phyloP scores from a whole-genome alignment of 1,284 basidiomycete genomes.

The Leccinum laetum region DNA sequence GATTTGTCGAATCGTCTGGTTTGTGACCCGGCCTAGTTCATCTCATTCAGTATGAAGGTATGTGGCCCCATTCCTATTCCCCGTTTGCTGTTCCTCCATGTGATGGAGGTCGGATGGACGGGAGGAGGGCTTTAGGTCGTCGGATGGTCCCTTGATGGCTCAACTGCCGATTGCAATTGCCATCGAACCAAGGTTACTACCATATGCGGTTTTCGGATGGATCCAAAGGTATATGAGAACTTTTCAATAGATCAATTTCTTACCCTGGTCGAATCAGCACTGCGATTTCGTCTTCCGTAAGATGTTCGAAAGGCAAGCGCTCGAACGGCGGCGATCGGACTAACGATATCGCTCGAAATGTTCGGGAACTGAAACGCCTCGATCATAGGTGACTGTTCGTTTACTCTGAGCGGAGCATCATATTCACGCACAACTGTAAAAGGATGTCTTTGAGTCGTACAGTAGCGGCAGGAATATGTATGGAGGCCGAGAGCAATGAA shows the following conservation, averaged over 20 bases:
- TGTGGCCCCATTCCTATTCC: conserved; percentile 10
- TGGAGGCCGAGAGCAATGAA: conserved; percentile 72
- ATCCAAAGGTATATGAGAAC: conserved; percentile 53
- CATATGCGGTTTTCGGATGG: conserved; percentile 75
- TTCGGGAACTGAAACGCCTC: conserved; percentile 64
- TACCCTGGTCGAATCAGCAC: conserved; percentile 46
- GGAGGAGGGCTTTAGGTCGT: too few relatives aligned
- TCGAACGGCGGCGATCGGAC: conserved; percentile 48
- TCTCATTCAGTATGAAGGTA: conserved; percentile 74
- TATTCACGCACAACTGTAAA: conserved; percentile 11
- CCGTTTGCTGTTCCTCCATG: conserved; percentile 13
- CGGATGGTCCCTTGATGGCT: conserved; percentile 60
- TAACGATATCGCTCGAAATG: conserved; percentile 46
- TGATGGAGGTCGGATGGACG: conserved; percentile 37
- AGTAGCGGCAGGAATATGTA: conserved; percentile 75
- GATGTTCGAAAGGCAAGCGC: conserved; percentile 70
- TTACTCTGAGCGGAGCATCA: conserved; percentile 1
- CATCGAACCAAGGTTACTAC: conserved; percentile 70
- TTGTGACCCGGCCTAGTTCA: conserved; percentile 50
- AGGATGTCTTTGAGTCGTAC: conserved; percentile 81
- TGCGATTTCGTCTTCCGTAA: conserved; percentile 80
- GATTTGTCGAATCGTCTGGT: conserved; percentile 32
- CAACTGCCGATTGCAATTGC: conserved; percentile 74
- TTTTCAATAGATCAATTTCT: conserved; percentile 15
- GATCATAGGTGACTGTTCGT: conserved; percentile 51